A percentile compares a stretch with the other conserved stretches of the same genome.
Evolutionary conservation across 805 yeast species (phyloP).

Genomic region (Ogataea wickerhamii): DNA sequence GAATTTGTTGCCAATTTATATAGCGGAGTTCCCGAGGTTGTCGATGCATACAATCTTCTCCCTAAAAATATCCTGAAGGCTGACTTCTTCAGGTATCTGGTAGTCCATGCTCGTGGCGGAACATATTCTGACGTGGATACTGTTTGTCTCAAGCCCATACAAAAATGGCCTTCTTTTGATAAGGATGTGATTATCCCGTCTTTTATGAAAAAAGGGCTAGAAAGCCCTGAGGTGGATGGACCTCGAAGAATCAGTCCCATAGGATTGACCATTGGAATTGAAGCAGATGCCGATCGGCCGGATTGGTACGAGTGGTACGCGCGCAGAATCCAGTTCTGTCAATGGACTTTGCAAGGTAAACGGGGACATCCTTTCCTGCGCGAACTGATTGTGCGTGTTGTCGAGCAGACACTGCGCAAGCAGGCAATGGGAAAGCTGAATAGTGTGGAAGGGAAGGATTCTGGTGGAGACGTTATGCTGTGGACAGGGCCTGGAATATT

Average conservation of each 20-base stretch:
- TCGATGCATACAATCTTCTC: conserved; percentile 67
- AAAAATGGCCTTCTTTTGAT: conserved; percentile 66
- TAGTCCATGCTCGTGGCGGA: conserved; percentile 88
- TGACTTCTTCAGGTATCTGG: conserved; percentile 87
- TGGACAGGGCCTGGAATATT: conserved; percentile 98
- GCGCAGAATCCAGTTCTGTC: conserved; percentile 89
- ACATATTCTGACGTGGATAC: conserved; percentile 93
- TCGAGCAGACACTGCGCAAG: conserved; percentile 66
- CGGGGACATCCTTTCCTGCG: conserved; percentile 88
- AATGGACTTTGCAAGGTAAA: conserved; percentile 92
- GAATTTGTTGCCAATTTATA: conserved; percentile 56
- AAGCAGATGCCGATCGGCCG: conserved; percentile 93
- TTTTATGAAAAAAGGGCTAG: conserved; percentile 3
- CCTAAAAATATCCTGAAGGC: conserved; percentile 85
- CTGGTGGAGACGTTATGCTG: conserved; percentile 78
- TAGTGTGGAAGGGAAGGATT: conserved; percentile 52
- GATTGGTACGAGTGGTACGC: conserved; percentile 96
- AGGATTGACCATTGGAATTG: conserved; percentile 86
- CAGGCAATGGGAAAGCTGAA: conserved; percentile 43
- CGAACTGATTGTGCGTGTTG: conserved; percentile 73
- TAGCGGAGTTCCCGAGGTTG: conserved; percentile 69
- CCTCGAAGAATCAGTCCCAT: conserved; percentile 35
- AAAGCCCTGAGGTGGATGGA: conserved; percentile 18
- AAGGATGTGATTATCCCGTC: conserved; percentile 16
- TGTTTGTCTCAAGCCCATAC: conserved; percentile 62